A percentile compares a stretch with the other conserved stretches of the same genome.
Conservation (phyloP, 148 eudicot genomes). For the Vaccinium vitisidaea region DNA sequence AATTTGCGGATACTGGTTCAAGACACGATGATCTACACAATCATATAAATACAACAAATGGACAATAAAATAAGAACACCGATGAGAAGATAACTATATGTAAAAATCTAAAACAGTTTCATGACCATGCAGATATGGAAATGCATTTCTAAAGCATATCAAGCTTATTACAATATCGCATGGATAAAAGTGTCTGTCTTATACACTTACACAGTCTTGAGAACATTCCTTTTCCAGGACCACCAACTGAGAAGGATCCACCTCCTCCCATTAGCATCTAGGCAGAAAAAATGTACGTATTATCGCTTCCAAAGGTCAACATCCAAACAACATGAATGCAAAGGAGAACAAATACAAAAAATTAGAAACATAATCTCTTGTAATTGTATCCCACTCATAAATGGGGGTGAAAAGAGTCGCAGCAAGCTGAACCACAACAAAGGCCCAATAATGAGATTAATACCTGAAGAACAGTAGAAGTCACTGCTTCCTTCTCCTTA, state of each 20-base stretch:
- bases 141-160: neutral
- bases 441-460: neutral
- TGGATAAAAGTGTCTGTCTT: neutral
- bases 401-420: neutral
- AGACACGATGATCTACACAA: slow-evolving; percentile 29
- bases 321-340: neutral
- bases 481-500: slow-evolving; percentile 52
- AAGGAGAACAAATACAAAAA: neutral
- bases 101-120: neutral
- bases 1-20: slow-evolving; percentile 24
- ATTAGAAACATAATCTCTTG: neutral
- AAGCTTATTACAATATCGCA: neutral
- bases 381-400: neutral
- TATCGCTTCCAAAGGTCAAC: neutral
- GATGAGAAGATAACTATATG: neutral
- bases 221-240: slow-evolving; percentile 99
- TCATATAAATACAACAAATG: neutral
- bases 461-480: slow-evolving; percentile 63
- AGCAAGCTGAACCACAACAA: neutral
- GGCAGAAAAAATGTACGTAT: neutral
- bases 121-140: neutral
- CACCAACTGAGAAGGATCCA: slow-evolving; percentile 99
- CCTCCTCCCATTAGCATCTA: slow-evolving; percentile 99
- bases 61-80: neutral
- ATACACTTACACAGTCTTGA: slow-evolving; percentile 79